Evolutionary conservation across 1,284 basidiomycete species (phyloP), one percentile per base, ranked within the genome.

Genomic region (Amylostereum areolatum): DNA sequence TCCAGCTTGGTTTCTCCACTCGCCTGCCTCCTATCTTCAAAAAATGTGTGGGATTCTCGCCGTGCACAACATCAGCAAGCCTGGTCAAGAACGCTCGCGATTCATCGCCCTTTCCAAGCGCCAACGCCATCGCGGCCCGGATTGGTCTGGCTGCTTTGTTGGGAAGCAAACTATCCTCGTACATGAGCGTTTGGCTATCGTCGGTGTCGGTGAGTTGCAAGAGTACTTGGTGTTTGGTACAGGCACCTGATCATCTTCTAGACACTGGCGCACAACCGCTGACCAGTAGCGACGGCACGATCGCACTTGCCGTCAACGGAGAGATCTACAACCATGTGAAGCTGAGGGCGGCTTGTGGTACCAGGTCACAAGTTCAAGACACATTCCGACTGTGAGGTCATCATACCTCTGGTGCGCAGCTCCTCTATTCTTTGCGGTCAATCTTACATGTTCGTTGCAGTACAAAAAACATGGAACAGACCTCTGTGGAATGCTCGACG

Each of bases 251-350:
- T 46, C 8, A 34, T 18, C n/a, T 28, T 27, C 43, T 57, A 97
- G 96, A 98, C 67, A 91, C 94, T 30, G 97, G 97, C 59, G 97
- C 97, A 36, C 97, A 99, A 67, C 97, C 97, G 25, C 80, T 99
- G 49, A 71, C 89, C 56, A 93, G 88, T 69, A 82, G 89, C 44
- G 93, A 98, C 60, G 88, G 86, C 50, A 90, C 89, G 63, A 68
- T 88, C 57, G 80, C 89, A 59, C 86, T 99, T 49, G 85, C 92
- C 52, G 97, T 99, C 65, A 99, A 99, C 71, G 97, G 97, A 49
- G 97, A 99, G 71, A 99, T 99, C 62, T 99, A 99, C 80, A 99
- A 99, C 78, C 92, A 99, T 67, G 72, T 92, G 52, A 77, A 84
- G 34, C 81, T 99, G 43, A 84, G 92, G 56, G 81, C 87, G 51